Percentiles rank a stretch among this genome's conserved stretches.
These are phyloP conservation scores for Peniophora sp. DNA, from an alignment of 1,284 basidiomycete genomes.

Conservation along the genomic window DNA sequence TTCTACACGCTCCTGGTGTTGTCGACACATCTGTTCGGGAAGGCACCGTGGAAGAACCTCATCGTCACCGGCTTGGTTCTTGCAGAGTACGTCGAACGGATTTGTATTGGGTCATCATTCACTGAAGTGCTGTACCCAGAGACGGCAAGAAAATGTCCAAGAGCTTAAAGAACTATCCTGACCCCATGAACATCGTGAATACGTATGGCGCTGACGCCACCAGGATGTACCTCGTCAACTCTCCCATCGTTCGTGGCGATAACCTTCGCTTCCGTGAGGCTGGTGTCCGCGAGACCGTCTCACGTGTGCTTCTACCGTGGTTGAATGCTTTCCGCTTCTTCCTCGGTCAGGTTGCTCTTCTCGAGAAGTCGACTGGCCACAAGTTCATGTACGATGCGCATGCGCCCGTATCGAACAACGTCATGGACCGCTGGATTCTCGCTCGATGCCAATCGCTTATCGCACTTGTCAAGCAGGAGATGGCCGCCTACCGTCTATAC, in stretches of 20 bases:
- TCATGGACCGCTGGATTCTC: conserved; percentile 99
- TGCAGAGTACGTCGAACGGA: conserved; percentile 59
- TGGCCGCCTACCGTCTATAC: conserved; percentile 97
- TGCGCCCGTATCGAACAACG: conserved; percentile 81
- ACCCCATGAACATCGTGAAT: conserved; percentile 87
- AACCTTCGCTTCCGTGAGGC: conserved; percentile 98
- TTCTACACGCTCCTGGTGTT: conserved; percentile 98
- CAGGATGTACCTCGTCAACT: conserved; percentile 98
- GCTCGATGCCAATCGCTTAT: conserved; percentile 97
- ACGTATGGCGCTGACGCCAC: conserved; percentile 95
- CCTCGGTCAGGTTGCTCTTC: conserved; percentile 87
- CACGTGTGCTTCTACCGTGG: conserved; percentile 96
- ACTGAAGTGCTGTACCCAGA: conserved; percentile 26
- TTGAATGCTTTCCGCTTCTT: conserved; percentile 99
- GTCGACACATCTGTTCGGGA: conserved; percentile 89
- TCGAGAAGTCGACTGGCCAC: conserved; percentile 76
- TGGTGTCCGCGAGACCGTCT: conserved; percentile 94
- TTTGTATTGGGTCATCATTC: background rate
- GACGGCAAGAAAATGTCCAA: conserved; percentile 99
- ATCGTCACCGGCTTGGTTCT: conserved; percentile 95
- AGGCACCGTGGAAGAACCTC: conserved; percentile 97
- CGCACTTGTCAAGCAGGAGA: conserved; percentile 86
- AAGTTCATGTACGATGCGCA: conserved; percentile 87
- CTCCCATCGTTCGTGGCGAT: conserved; percentile 96
- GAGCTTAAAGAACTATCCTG: conserved; percentile 97